Evolutionary conservation across 2,329 filamentous ascomycete genomes (phyloP).

Genomic region (Passalora sequoiae): DNA sequence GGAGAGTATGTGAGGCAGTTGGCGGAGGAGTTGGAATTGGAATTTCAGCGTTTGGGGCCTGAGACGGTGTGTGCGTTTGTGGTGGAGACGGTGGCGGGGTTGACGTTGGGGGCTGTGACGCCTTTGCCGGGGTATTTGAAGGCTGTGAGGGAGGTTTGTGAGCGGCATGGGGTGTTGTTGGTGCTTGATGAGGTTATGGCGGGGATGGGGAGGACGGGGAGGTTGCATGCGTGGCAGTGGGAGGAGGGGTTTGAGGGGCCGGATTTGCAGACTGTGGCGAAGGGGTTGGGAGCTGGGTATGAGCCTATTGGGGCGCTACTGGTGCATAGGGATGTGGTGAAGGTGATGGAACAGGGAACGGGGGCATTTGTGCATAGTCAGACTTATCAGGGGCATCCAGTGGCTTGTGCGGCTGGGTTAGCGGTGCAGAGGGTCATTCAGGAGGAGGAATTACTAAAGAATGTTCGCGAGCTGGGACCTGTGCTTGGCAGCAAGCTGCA

Average conservation of each 20-base stretch:
- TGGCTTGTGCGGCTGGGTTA: slow-evolving; percentile 56
- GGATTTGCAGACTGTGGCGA: slow-evolving; percentile 60
- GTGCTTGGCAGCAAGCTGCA: slow-evolving; percentile 43
- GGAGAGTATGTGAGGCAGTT: slow-evolving; percentile 40
- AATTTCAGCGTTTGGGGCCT: slow-evolving; percentile 45
- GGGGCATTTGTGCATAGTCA: slow-evolving; percentile 52
- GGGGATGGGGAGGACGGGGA: slow-evolving; percentile 28
- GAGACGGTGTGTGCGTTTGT: slow-evolving; percentile 47
- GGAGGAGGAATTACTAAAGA: slow-evolving; percentile 52
- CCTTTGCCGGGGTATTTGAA: slow-evolving; percentile 51
- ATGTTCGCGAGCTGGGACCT: slow-evolving; percentile 48
- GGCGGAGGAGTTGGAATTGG: slow-evolving; percentile 43
- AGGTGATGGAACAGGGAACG: slow-evolving; percentile 37
- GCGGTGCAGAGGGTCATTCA: slow-evolving; percentile 56
- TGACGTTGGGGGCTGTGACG: slow-evolving; percentile 45
- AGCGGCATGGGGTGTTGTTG: slow-evolving; percentile 52
- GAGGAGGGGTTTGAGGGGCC: slow-evolving; percentile 46
- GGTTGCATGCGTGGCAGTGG: slow-evolving; percentile 30
- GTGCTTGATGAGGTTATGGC: slow-evolving; percentile 49
- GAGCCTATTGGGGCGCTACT: slow-evolving; percentile 54
- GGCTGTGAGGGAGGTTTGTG: slow-evolving; percentile 51
- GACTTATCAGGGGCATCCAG: slow-evolving; percentile 53
- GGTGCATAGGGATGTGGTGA: slow-evolving; percentile 45
- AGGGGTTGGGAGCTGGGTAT: slow-evolving; percentile 60
- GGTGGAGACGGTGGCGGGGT: slow-evolving; percentile 45